Evolutionary conservation across 345 rosid genomes (phyloP).

Genomic region (Pistacia vera): DNA sequence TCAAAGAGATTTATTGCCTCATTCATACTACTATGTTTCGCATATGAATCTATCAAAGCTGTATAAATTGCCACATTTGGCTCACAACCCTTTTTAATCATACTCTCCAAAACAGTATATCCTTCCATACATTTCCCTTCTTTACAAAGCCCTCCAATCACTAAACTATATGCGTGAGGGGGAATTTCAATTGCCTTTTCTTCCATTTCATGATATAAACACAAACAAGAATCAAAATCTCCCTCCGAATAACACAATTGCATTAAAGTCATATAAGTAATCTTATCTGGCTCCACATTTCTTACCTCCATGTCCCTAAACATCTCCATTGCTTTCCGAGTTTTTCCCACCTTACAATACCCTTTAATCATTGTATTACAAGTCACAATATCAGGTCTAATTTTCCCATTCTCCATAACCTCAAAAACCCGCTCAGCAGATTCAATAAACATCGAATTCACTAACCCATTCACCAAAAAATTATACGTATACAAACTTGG

Average conservation of each 20-base stretch:
- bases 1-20: conserved; percentile 68
- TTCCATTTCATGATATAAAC: conserved; percentile 79
- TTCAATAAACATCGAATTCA: conserved; percentile 64
- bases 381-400: conserved; percentile 71
- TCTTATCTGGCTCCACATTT: conserved; percentile 75
- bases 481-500: conserved; percentile 76
- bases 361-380: conserved; percentile 90
- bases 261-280: conserved; percentile 79
- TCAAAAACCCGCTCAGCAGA: conserved; percentile 78
- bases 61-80: conserved; percentile 83
- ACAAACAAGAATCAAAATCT: conserved; percentile 64
- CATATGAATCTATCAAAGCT: conserved; percentile 73
- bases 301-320: conserved; percentile 68
- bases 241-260: conserved; percentile 77
- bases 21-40: conserved; percentile 65
- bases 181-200: conserved; percentile 78
- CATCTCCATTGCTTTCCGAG: conserved; percentile 63
- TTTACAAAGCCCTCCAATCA: conserved; percentile 83
- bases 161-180: conserved; percentile 72
- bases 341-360: conserved; percentile 67
- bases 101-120: conserved; percentile 61
- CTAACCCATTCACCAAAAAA: conserved; percentile 77
- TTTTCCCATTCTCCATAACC: conserved; percentile 72
- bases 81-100: conserved; percentile 58
- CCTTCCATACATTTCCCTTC: conserved; percentile 75